Conservation (phyloP, 257 asterid species). For the Schizonepeta tenuifolia region DNA sequence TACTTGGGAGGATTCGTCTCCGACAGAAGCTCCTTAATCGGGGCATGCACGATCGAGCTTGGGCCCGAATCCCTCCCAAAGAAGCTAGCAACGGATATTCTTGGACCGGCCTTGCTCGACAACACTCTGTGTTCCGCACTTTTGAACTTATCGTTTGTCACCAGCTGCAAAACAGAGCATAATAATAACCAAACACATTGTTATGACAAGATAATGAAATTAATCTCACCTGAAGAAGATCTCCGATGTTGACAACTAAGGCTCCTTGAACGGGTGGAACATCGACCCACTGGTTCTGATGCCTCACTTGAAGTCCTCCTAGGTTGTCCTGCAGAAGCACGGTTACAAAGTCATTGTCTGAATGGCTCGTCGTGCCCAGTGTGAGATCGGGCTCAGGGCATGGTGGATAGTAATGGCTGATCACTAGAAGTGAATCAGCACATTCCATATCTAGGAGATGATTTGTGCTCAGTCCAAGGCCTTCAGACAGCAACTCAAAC, state of each 20-base stretch:
- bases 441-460: constrained; percentile 41
- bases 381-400: constrained; percentile 59
- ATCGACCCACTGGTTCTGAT: constrained; percentile 39
- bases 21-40: constrained; percentile 47
- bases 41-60: constrained; percentile 33
- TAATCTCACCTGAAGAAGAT: constrained; percentile 39
- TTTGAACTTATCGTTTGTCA: constrained; percentile 48
- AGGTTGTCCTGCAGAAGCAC: constrained; percentile 50
- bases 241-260: constrained; percentile 40
- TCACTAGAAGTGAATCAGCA: constrained; percentile 26
- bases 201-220: not conserved
- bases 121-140: constrained; percentile 52
- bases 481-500: constrained; percentile 36
- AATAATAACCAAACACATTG: not conserved
- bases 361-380: constrained; percentile 38
- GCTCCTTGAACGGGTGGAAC: constrained; percentile 48
- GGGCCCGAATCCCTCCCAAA: constrained; percentile 33
- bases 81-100: constrained; percentile 61
- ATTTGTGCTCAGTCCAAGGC: constrained; percentile 32
- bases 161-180: constrained; percentile 37
- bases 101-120: constrained; percentile 47
- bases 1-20: constrained; percentile 47
- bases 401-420: constrained; percentile 46
- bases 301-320: constrained; percentile 37
- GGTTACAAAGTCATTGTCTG: constrained; percentile 47